A percentile compares a stretch with the other conserved stretches of the same genome.
These are phyloP conservation scores for Lentinus tigrinus DNA, from an alignment of 768 basidiomycete genomes.

Conservation along the genomic window DNA sequence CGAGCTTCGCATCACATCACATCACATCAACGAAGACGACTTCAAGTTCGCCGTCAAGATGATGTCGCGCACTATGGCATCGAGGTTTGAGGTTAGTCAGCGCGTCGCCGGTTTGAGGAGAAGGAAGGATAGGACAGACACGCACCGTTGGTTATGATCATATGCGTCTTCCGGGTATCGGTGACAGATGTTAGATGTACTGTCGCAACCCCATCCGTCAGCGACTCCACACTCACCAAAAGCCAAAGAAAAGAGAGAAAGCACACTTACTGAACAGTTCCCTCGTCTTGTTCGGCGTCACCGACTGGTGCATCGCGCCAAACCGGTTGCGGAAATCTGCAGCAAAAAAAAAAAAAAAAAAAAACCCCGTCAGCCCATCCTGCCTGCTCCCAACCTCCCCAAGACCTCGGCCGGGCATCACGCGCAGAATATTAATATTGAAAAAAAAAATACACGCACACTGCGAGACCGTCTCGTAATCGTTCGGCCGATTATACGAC, in stretches of 20 bases:
- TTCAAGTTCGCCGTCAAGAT: slow-evolving; percentile 31
- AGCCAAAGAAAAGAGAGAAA: too few relatives aligned
- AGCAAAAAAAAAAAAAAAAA: too few relatives aligned
- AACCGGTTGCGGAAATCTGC: slow-evolving; percentile 78
- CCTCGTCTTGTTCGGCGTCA: slow-evolving; percentile 67
- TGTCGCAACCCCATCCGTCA: slow-evolving; percentile 27
- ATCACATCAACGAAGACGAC: slow-evolving; percentile 29
- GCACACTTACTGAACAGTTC: slow-evolving; percentile 64
- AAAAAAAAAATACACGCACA: too few relatives aligned
- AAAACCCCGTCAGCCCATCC: too few relatives aligned
- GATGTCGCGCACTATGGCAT: slow-evolving; percentile 31
- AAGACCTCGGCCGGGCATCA: not conserved
- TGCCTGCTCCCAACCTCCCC: too few relatives aligned
- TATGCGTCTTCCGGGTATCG: slow-evolving; percentile 72
- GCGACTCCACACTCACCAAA: too few relatives aligned
- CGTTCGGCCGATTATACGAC: slow-evolving; percentile 75
- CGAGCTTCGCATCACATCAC: too few relatives aligned
- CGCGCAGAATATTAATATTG: not conserved
- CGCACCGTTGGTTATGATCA: slow-evolving; percentile 73
- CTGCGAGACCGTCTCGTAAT: slow-evolving; percentile 72
- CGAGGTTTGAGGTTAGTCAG: not conserved
- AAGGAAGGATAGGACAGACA: slow-evolving; percentile 1
- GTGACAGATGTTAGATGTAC: slow-evolving; percentile 82
- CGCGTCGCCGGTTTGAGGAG: not conserved
- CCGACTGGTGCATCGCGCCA: slow-evolving; percentile 62